A percentile compares a stretch with the other conserved stretches of the same genome.
Evolutionary conservation across 768 basidiomycete genomes (phyloP).

Genomic region (Pulveroboletus sp.): DNA sequence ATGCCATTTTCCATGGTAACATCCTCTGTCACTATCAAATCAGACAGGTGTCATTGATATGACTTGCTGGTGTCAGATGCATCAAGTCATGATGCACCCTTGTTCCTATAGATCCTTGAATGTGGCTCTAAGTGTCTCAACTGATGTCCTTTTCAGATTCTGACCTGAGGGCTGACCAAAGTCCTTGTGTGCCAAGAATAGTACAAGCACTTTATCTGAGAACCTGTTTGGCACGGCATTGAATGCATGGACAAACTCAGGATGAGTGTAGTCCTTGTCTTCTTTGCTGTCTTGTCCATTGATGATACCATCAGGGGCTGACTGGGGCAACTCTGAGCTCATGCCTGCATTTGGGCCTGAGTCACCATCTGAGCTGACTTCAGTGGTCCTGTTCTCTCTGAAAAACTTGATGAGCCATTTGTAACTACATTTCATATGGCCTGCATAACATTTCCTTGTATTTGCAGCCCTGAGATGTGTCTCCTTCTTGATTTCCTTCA

Average conservation of each 20-base stretch:
- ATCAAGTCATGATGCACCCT: not conserved
- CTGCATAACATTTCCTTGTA: not conserved
- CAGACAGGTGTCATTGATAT: too few relatives aligned
- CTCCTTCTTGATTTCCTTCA: not conserved
- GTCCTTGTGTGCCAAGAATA: not conserved
- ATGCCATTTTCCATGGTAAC: not conserved
- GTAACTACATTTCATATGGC: not conserved
- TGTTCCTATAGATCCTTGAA: slow-evolving; percentile 6
- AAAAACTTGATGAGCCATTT: not conserved
- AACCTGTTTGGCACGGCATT: not conserved
- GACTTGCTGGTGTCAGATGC: not conserved
- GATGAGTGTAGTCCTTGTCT: not conserved
- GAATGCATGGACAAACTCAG: not conserved
- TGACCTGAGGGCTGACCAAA: too few relatives aligned
- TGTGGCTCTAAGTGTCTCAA: not conserved
- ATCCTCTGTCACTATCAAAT: not conserved
- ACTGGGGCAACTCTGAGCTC: not conserved
- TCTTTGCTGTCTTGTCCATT: not conserved
- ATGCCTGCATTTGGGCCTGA: too few relatives aligned
- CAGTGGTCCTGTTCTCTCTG: not conserved
- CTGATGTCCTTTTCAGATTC: not conserved
- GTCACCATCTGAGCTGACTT: too few relatives aligned
- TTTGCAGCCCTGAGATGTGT: slow-evolving; percentile 5
- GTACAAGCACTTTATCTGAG: not conserved
- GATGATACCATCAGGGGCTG: not conserved